Evolutionary conservation across 2,329 filamentous ascomycete genomes (phyloP).

Genomic region (Diplodia scrobiculata): DNA sequence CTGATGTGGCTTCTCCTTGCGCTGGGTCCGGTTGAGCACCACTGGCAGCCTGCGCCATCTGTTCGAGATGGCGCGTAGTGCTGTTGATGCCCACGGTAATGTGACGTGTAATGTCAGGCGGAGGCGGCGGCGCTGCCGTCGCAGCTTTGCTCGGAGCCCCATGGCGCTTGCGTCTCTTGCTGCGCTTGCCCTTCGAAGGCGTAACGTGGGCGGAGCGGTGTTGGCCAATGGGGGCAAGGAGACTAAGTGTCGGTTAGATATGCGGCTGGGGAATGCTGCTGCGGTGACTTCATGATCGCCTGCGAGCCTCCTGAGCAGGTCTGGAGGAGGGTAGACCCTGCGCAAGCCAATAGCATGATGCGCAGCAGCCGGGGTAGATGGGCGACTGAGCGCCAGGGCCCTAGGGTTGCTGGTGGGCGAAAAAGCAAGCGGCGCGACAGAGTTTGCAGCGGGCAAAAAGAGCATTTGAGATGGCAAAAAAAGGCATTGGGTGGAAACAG

Average conservation of each 20-base stretch:
- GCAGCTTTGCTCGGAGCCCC: constrained; percentile 36
- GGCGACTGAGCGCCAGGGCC: background rate
- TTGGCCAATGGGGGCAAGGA: constrained; percentile 65
- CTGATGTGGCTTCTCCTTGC: background rate
- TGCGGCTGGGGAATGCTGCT: constrained; percentile 19
- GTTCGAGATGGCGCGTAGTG: constrained; percentile 63
- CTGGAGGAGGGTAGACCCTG: constrained; percentile 6
- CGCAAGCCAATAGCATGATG: constrained; percentile 18
- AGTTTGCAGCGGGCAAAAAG: background rate
- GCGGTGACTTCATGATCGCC: constrained; percentile 25
- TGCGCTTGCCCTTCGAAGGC: constrained; percentile 64
- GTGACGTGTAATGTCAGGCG: constrained; percentile 54
- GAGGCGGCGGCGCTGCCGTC: constrained; percentile 44
- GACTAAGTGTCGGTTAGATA: constrained; percentile 46
- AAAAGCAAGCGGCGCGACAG: constrained; percentile 9
- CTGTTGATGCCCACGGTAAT: constrained; percentile 67
- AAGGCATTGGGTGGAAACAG: background rate
- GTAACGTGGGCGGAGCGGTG: constrained; percentile 59
- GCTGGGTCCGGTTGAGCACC: background rate
- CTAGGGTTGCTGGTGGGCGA: background rate
- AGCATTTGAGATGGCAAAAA: background rate
- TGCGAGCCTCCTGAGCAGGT: constrained; percentile 11
- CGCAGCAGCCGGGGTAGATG: background rate
- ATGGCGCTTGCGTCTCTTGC: constrained; percentile 55
- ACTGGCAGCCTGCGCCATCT: constrained; percentile 33